A percentile compares a stretch with the other conserved stretches of the same genome.
Conservation (phyloP, 1,284 basidiomycete species). For the Microbotryomycetes sp. region DNA sequence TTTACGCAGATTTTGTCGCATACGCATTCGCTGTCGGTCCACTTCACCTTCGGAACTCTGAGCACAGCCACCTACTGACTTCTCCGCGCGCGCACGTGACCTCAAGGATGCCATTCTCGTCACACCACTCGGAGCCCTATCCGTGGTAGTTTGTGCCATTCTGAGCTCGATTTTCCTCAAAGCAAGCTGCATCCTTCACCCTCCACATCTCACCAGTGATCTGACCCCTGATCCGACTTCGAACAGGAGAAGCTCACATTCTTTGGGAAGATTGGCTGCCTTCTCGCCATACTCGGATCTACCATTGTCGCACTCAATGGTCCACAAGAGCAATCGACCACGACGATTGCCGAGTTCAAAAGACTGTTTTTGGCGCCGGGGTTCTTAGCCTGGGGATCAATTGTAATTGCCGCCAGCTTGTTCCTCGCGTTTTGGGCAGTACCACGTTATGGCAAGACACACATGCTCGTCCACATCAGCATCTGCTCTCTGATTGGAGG, state of each 20-base stretch:
- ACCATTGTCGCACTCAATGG: conserved; percentile 73
- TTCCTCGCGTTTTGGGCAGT: conserved; percentile 72
- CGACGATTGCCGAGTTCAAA: conserved; percentile 72
- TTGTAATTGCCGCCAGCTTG: conserved; percentile 58
- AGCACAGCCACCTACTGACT: conserved; percentile 5
- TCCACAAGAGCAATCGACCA: conserved; percentile 70
- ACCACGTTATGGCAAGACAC: conserved; percentile 81
- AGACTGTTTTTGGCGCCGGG: conserved; percentile 77
- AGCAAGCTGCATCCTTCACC: background rate
- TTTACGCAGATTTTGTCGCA: conserved; percentile 10
- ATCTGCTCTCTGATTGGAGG: conserved; percentile 97
- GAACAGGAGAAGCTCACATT: conserved; percentile 71
- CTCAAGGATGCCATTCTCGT: conserved; percentile 43
- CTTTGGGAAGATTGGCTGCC: conserved; percentile 74
- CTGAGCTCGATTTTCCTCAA: conserved; percentile 89
- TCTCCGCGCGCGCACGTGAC: conserved; percentile 35
- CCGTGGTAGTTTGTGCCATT: conserved; percentile 91
- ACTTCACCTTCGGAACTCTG: conserved; percentile 32
- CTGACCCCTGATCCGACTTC: background rate
- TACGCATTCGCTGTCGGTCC: conserved; percentile 59
- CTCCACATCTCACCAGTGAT: background rate
- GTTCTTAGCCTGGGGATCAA: conserved; percentile 69
- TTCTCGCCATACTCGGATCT: conserved; percentile 78
- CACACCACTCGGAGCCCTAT: conserved; percentile 93
- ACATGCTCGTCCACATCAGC: conserved; percentile 80